Evolutionary conservation across 2,329 filamentous ascomycete genomes (phyloP).

Genomic region (Botrytis sinoallii): DNA sequence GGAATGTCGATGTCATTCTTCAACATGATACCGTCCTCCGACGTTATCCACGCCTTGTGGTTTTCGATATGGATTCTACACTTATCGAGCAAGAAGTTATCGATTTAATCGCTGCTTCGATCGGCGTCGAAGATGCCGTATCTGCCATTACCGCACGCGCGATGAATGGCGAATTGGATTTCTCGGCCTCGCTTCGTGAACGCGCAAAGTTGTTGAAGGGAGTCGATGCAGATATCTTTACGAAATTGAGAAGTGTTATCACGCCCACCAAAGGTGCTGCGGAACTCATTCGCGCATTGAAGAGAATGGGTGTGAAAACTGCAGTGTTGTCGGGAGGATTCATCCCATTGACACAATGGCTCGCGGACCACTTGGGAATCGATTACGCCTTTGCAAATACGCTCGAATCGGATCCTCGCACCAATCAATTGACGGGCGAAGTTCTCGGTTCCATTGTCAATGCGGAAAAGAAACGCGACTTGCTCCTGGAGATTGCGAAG

Average conservation of each 20-base stretch:
- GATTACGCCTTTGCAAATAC: constrained; percentile 90
- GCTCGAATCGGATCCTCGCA: constrained; percentile 60
- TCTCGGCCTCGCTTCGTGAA: constrained; percentile 77
- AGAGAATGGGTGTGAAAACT: constrained; percentile 76
- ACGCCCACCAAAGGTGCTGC: constrained; percentile 78
- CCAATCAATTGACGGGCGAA: constrained; percentile 64
- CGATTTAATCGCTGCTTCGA: constrained; percentile 83
- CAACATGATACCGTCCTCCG: constrained; percentile 72
- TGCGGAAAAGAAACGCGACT: constrained; percentile 68
- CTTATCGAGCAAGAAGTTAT: constrained; percentile 97
- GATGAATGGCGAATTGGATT: constrained; percentile 95
- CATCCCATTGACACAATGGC: constrained; percentile 81
- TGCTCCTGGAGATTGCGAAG: constrained; percentile 67
- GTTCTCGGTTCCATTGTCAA: constrained; percentile 71
- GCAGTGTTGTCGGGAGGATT: constrained; percentile 93
- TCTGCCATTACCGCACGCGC: constrained; percentile 87
- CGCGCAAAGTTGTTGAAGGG: constrained; percentile 79
- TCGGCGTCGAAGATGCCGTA: constrained; percentile 79
- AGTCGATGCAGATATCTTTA: constrained; percentile 74
- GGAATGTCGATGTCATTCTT: constrained; percentile 81
- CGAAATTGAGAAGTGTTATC: constrained; percentile 70
- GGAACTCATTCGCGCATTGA: constrained; percentile 70
- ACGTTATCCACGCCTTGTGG: constrained; percentile 78
- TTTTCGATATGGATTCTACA: constrained; percentile 99
- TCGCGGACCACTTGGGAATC: constrained; percentile 75